Percentiles rank a stretch among this genome's conserved stretches.
Evolutionary conservation across 1,284 basidiomycete genomes (phyloP).

Genomic region (Tilletia indica): DNA sequence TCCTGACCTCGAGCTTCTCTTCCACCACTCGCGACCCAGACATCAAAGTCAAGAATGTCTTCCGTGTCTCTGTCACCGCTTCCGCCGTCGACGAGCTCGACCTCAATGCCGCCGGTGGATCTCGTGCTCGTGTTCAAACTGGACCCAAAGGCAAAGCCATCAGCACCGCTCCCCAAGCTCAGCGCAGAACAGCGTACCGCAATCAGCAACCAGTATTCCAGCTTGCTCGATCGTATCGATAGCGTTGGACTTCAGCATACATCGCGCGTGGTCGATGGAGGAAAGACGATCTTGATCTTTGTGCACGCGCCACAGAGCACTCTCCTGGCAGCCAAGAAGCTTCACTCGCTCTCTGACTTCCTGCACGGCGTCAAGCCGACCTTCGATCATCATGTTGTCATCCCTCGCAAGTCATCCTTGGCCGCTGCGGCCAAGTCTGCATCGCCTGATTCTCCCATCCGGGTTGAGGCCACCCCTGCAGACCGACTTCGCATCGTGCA

Average conservation of each 20-base stretch:
- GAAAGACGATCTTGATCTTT: conserved; percentile 42
- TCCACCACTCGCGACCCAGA: background rate
- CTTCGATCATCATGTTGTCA: conserved; percentile 20
- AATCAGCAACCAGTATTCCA: conserved; percentile 35
- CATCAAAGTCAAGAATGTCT: background rate
- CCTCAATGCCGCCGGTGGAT: conserved; percentile 29
- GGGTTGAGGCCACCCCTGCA: conserved; percentile 33
- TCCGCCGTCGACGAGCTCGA: background rate
- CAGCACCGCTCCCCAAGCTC: conserved; percentile 30
- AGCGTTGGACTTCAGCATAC: conserved; percentile 42
- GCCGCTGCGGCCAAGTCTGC: conserved; percentile 13
- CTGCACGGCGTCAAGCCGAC: conserved; percentile 40
- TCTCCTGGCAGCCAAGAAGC: conserved; percentile 17
- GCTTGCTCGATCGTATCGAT: conserved; percentile 31
- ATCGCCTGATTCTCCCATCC: conserved; percentile 29
- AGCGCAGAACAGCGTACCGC: conserved; percentile 27
- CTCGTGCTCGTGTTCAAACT: conserved; percentile 46
- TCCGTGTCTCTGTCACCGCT: background rate
- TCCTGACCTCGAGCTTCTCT: too few species aligned
- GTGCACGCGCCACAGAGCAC: conserved; percentile 31
- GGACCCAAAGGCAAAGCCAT: conserved; percentile 30
- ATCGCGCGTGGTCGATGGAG: conserved; percentile 32
- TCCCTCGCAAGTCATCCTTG: conserved; percentile 23
- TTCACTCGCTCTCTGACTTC: conserved; percentile 41
- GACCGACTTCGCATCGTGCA: conserved; percentile 43